These are phyloP conservation scores for Straminergon stramineum DNA, from an alignment of 225 moss, liverwort and hornwort genomes.

Conservation along the genomic window DNA sequence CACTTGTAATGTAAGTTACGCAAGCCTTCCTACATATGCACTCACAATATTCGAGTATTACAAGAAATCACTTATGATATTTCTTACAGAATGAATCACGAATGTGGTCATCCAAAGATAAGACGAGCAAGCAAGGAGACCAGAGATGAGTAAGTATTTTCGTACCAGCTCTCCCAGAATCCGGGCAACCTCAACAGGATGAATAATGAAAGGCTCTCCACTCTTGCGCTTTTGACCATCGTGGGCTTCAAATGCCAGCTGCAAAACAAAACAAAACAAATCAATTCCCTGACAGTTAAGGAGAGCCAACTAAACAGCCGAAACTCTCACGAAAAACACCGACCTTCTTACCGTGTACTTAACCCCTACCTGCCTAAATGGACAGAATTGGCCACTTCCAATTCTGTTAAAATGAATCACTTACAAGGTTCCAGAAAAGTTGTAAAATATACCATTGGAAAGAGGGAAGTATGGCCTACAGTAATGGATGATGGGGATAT, in stretches of 20 bases:
- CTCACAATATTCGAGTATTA: neutral
- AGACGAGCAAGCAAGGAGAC: neutral
- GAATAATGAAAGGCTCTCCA: conserved; percentile 94
- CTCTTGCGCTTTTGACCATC: conserved; percentile 95
- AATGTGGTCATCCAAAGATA: neutral
- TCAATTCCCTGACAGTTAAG: neutral
- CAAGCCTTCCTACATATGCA: neutral
- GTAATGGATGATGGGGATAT: neutral
- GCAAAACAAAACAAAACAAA: neutral
- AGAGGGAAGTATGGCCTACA: neutral
- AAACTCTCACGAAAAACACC: neutral
- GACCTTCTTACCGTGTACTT: neutral
- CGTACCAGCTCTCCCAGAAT: conserved; percentile 86
- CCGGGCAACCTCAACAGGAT: conserved; percentile 93
- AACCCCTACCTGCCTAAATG: neutral
- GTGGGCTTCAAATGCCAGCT: conserved; percentile 96
- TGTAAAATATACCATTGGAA: neutral
- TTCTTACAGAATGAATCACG: neutral
- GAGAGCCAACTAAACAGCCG: neutral
- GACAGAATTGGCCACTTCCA: neutral
- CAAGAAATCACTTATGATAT: neutral
- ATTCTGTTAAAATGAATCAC: neutral
- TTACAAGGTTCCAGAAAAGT: neutral
- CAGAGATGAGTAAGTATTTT: neutral
- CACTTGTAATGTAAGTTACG: neutral